phyloP scores from a whole-genome alignment of 164 flowering plant genomes.

The Macadamia tetraphylla region DNA sequence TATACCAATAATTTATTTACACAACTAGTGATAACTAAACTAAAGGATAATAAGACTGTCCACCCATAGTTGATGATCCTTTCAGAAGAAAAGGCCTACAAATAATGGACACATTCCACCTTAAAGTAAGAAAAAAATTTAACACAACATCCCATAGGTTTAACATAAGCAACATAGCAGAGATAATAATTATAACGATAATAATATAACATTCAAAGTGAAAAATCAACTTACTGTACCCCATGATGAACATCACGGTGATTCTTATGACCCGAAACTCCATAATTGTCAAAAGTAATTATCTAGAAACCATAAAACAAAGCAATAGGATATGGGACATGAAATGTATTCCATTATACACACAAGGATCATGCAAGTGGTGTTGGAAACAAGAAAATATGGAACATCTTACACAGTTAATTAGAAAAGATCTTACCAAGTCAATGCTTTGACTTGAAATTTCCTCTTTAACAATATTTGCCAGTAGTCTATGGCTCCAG shows the following conservation, averaged over 20 bases:
- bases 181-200: too few species aligned
- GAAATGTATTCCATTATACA: neutral
- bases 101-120: neutral
- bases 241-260: conserved; percentile 84
- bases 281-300: conserved; percentile 80
- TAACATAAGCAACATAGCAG: too few species aligned
- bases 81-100: neutral
- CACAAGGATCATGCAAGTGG: neutral
- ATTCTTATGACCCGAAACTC: conserved; percentile 90
- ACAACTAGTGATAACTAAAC: too few species aligned
- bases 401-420: neutral
- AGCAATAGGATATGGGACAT: conserved; percentile 7
- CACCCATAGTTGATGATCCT: too few species aligned
- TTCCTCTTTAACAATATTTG: conserved; percentile 55
- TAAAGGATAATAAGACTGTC: too few species aligned
- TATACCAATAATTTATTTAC: too few species aligned
- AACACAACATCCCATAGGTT: too few species aligned
- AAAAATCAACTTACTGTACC: conserved; percentile 42
- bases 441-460: conserved; percentile 42
- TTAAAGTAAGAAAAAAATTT: neutral
- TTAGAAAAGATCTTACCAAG: conserved; percentile 38
- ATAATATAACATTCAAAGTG: neutral
- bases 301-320: conserved; percentile 34
- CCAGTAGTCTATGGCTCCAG: conserved; percentile 59
- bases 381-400: neutral